These are phyloP conservation scores for Lunasporangiospora selenospora DNA, from an alignment of 192 early-diverging fungal genomes.

Conservation along the genomic window DNA sequence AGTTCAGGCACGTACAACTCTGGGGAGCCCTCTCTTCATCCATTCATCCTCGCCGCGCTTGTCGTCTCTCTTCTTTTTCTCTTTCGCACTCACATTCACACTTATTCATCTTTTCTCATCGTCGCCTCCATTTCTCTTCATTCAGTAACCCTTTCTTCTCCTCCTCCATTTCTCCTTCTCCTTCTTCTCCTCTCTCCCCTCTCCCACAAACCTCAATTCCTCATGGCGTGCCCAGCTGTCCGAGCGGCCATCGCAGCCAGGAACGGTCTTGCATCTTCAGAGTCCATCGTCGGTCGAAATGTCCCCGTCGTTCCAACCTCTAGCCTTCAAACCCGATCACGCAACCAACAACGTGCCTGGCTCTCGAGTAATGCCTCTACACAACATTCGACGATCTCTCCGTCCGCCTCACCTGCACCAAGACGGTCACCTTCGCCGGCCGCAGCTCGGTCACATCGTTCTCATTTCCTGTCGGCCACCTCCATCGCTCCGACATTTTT, in stretches of 20 bases:
- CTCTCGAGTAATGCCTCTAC: background rate
- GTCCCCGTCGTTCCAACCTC: too few relatives aligned
- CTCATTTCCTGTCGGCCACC: background rate
- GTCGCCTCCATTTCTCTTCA: background rate
- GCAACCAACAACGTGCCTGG: too few relatives aligned
- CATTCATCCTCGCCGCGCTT: background rate
- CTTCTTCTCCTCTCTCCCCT: background rate
- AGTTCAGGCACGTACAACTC: too few relatives aligned
- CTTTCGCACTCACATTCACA: background rate
- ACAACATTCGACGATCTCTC: background rate
- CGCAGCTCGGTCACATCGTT: too few relatives aligned
- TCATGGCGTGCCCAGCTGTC: conserved; percentile 33
- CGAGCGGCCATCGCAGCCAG: conserved; percentile 24
- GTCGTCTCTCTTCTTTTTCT: background rate
- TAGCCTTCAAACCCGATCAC: too few relatives aligned
- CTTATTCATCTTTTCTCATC: too few relatives aligned
- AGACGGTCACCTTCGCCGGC: too few relatives aligned
- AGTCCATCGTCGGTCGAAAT: too few relatives aligned
- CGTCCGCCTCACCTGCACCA: too few relatives aligned
- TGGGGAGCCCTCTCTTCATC: background rate
- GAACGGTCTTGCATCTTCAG: too few relatives aligned
- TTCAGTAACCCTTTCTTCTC: background rate
- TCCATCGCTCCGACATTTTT: background rate
- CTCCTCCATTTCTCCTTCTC: background rate
- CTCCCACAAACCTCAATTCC: background rate